Conservation (phyloP, 345 rosid genomes). For the Laguncularia racemosa region DNA sequence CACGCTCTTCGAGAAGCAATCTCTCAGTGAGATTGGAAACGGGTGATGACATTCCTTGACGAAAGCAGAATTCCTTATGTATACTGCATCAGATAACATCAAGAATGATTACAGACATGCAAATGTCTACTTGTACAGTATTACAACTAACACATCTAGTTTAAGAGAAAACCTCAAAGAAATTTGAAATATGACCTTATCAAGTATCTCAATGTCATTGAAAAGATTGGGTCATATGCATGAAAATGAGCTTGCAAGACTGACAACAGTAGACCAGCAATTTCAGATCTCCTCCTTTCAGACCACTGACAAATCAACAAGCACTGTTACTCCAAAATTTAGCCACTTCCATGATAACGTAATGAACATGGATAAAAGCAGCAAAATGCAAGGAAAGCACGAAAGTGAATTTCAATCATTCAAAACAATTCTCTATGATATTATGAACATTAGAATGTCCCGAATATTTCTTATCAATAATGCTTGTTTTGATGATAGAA, state of each 20-base stretch:
- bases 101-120: neutral
- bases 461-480: neutral
- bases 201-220: slow-evolving; percentile 81
- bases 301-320: slow-evolving; percentile 61
- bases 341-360: too few relatives aligned
- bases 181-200: slow-evolving; percentile 40
- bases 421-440: too few relatives aligned
- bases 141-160: too few relatives aligned
- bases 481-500: neutral
- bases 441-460: too few relatives aligned
- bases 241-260: slow-evolving; percentile 80
- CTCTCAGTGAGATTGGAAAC: slow-evolving; percentile 83
- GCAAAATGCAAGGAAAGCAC: too few relatives aligned
- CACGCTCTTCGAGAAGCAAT: slow-evolving; percentile 83
- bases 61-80: slow-evolving; percentile 76
- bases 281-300: slow-evolving; percentile 76
- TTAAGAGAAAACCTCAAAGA: neutral
- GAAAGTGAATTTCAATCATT: too few relatives aligned
- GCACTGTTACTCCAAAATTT: too few relatives aligned
- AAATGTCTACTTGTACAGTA: neutral
- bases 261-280: slow-evolving; percentile 87
- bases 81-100: slow-evolving; percentile 47
- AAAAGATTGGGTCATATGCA: slow-evolving; percentile 77
- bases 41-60: slow-evolving; percentile 69
- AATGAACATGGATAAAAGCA: too few relatives aligned